Evolutionary conservation across 2,329 filamentous ascomycete species (phyloP).

Genomic region (Alternaria triticimaculans): DNA sequence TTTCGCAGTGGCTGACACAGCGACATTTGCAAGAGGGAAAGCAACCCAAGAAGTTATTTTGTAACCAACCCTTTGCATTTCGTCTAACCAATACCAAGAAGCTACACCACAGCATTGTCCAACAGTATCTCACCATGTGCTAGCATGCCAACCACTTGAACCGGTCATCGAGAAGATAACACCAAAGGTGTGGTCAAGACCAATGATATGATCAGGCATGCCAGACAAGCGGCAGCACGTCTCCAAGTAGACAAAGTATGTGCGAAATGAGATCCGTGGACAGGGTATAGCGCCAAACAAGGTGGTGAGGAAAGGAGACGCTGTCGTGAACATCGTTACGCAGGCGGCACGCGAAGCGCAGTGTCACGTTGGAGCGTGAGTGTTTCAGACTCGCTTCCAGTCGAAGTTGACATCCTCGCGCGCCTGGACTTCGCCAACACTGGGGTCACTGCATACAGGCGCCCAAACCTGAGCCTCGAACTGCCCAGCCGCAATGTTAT

Average conservation of each 20-base stretch:
- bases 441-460: slow-evolving; percentile 37
- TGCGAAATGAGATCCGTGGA: neutral
- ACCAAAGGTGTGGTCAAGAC: neutral
- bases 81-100: neutral
- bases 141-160: neutral
- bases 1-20: neutral
- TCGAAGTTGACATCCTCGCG: slow-evolving; percentile 24
- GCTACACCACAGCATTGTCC: neutral
- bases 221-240: neutral
- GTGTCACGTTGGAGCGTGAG: neutral
- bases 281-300: neutral
- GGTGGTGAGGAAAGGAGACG: neutral
- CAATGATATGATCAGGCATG: neutral
- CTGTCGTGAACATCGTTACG: neutral
- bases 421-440: slow-evolving; percentile 18
- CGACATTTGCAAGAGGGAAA: neutral
- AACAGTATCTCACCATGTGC: neutral
- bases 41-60: neutral
- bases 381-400: slow-evolving; percentile 17
- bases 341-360: neutral
- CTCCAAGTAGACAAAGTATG: neutral
- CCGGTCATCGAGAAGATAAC: neutral
- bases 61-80: neutral
- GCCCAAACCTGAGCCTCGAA: slow-evolving; percentile 43
- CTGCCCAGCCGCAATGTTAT: slow-evolving; percentile 39